Evolutionary conservation across 2,329 filamentous ascomycete species (phyloP), one percentile per base, ranked within the genome.

Genomic region (Neurospora crassa): DNA sequence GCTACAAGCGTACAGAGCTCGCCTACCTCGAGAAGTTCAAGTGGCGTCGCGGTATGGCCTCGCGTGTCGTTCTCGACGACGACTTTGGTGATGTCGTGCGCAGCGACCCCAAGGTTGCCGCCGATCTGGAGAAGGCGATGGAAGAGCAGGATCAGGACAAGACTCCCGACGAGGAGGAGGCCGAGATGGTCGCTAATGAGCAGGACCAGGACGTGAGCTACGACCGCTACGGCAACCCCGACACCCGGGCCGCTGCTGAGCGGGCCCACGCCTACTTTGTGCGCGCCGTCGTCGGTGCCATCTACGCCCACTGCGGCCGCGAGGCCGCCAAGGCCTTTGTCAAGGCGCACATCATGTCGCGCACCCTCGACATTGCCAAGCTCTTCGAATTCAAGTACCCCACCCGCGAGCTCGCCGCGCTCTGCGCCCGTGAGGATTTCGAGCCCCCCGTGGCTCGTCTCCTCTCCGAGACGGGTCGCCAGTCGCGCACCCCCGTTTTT

Each of bases 391-490:
- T 99, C 85, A 87, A 88, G 74, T 87, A 91, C 71, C 95, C 96
- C 0, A 93, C 93, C 40, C 89, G 91, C 74, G 96, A 99, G 81
- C 86, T 99, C 47, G 88, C 89, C 72, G 87, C 90, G 76, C 85
- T 99, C 63, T 99, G 96, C 82, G 90, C 90, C 6, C 87, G 96
- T 73, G 96, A 99, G 83, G 91, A 92, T 74, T 98, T 98, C 81
- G 92, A 96, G 76, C 81, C 89, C 10, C 96, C 96, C 0, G 88
- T 97, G 37, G 96, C 96, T 18, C 89, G 94, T 71, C 87, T 99
- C 70, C 87, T 97, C 76, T 93, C 90, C 77, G 96, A 99, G 84
- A 98, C 96, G 3, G 96, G 96, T 79, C 89, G 96, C 72, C 81
- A 87, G 76, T 96, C 92, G 77, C 89, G 92, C 79, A 92, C 92